Conservation (phyloP, 495 filamentous ascomycete species). For the Trichoderma asperelloides region DNA sequence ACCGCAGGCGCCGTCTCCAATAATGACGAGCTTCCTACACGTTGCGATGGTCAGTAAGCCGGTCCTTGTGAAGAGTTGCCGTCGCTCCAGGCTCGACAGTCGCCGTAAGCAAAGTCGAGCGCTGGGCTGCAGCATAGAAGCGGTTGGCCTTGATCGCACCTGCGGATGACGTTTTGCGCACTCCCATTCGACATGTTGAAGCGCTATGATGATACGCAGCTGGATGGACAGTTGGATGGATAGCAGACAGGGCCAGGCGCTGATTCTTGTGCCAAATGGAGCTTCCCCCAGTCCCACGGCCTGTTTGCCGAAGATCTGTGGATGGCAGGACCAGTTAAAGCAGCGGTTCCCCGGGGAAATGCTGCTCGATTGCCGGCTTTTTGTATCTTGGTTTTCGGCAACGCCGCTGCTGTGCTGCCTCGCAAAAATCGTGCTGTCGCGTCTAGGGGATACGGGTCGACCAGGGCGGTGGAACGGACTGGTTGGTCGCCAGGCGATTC, state of each 20-base stretch:
- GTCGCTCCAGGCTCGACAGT: neutral
- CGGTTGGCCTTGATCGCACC: conserved; percentile 20
- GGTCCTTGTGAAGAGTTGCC: conserved; percentile 2
- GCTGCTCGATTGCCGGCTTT: neutral
- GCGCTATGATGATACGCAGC: neutral
- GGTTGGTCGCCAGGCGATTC: conserved; percentile 5
- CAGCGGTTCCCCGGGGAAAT: neutral
- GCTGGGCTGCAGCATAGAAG: neutral
- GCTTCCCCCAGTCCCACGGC: neutral
- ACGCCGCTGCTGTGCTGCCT: conserved; percentile 3
- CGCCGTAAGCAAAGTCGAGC: neutral
- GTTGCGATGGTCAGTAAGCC: conserved; percentile 14
- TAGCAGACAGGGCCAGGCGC: neutral
- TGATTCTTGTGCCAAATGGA: neutral
- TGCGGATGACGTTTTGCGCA: conserved; percentile 30
- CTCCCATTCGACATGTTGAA: conserved; percentile 24
- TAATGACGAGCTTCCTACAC: conserved; percentile 92
- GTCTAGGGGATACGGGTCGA: conserved; percentile 6
- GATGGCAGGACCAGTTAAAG: conserved; percentile 1
- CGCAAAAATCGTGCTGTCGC: conserved; percentile 3
- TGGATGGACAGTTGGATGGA: neutral
- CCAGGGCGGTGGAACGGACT: conserved; percentile 5
- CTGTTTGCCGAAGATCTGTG: neutral
- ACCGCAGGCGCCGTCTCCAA: conserved; percentile 96
- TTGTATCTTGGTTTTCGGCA: neutral